Evolutionary conservation across 352 stramenopile genomes (phyloP), one percentile per base, ranked within the genome.

Genomic region (Phytophthora multivora): DNA sequence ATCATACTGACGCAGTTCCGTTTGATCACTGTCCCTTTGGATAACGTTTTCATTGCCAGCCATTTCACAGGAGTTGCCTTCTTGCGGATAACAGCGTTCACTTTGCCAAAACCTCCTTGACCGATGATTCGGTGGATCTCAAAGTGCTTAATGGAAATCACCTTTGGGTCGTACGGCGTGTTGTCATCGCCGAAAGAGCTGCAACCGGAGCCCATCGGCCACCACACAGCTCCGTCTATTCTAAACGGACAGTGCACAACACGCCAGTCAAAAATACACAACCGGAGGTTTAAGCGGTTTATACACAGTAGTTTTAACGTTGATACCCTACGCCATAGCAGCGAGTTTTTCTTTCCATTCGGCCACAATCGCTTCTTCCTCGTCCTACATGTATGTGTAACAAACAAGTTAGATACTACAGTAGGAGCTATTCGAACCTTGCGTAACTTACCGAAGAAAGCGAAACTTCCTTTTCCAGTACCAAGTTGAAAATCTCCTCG

Each of bases 21-120:
- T 40, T 86, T 65, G 12, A 91, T 43, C 33, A 91, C 72, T 4
- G 78, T 71, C 2, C 70, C 63, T 53, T 88, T 89, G 28, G 78
- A 79, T 25, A 93, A 65, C 43, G 80, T 88, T 65, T 93, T 93
- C 68, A 91, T 63, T 0, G 85, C 85, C 16, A 89, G 86, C 78
- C 78, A 89, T 48, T 79, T 63, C n/a, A 60, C 54, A 1, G 79
- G 77, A 5, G 26, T 71, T 3, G 77, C 76, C 42, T 79, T 77
- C 65, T 88, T 85, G 26, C 75, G 79, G 26, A 88, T 88, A 28
- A 90, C 77, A 13, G 83, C 80, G 33, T 89, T 88, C 12, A 93
- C 85, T 51, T 90, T 90, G 30, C 85, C 85, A 35, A 93, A 93
- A 4, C 79, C 80, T 5, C 82, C 85, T 42, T 87, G 69, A 8